A percentile compares a stretch with the other conserved stretches of the same genome.
These are phyloP conservation scores for Fusarium oxysporum DNA, from an alignment of 2,329 filamentous ascomycete species.

Conservation along the genomic window DNA sequence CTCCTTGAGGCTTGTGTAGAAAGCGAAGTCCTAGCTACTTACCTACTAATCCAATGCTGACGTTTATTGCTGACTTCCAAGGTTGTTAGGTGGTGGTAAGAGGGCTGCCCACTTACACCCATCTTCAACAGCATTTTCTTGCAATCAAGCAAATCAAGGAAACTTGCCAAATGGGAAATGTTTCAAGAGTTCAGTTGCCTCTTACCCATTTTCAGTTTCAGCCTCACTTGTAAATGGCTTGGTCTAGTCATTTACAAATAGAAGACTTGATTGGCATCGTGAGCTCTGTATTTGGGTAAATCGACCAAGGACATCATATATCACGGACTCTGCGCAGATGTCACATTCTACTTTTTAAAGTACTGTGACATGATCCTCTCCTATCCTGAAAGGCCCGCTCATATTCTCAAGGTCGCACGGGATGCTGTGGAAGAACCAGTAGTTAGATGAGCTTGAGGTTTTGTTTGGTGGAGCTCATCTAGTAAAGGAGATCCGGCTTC, in stretches of 20 bases:
- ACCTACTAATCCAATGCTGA: background rate
- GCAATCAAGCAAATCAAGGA: background rate
- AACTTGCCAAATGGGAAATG: background rate
- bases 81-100: background rate
- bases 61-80: background rate
- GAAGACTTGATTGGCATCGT: background rate
- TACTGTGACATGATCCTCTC: background rate
- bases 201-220: too few relatives aligned
- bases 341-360: too few relatives aligned
- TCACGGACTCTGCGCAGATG: background rate
- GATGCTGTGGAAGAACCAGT: background rate
- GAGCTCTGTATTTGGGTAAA: background rate
- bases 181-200: background rate
- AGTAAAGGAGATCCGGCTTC: slow-evolving; percentile 31
- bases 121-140: background rate
- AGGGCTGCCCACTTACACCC: background rate
- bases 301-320: background rate
- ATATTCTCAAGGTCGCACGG: background rate
- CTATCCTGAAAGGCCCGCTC: background rate
- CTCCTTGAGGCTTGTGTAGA: background rate
- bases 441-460: background rate
- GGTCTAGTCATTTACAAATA: background rate
- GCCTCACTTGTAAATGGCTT: background rate
- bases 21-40: background rate
- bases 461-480: slow-evolving; percentile 13